phyloP scores from a whole-genome alignment of 1,284 basidiomycete species.

The Malassezia caprae region DNA sequence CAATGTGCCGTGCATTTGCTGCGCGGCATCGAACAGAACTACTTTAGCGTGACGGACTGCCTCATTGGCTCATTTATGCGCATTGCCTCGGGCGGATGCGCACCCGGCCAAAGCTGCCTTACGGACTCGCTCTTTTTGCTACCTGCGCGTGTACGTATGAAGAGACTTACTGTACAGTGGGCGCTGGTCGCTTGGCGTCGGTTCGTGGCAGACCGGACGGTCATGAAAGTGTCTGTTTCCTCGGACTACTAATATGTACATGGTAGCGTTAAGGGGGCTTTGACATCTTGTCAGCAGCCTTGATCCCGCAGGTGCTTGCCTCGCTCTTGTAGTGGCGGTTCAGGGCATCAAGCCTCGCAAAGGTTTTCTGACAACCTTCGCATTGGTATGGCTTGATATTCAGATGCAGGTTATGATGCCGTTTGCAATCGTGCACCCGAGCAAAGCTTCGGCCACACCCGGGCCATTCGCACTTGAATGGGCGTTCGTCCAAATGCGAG shows the following conservation, averaged over 20 bases:
- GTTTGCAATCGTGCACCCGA: slow-evolving; percentile 91
- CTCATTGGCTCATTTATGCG: slow-evolving; percentile 36
- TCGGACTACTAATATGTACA: slow-evolving; percentile 14
- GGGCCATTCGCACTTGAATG: slow-evolving; percentile 82
- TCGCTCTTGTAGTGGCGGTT: slow-evolving; percentile 53
- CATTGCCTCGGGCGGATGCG: slow-evolving; percentile 26
- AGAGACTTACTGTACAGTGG: slow-evolving; percentile 13
- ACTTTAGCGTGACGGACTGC: slow-evolving; percentile 43
- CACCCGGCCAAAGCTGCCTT: slow-evolving; percentile 29
- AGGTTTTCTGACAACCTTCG: slow-evolving; percentile 82
- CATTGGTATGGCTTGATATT: slow-evolving; percentile 77
- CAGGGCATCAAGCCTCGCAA: slow-evolving; percentile 81
- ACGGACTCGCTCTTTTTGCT: slow-evolving; percentile 21
- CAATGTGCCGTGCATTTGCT: slow-evolving; percentile 59
- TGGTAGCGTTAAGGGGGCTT: slow-evolving; percentile 5
- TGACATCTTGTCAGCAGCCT: slow-evolving; percentile 16
- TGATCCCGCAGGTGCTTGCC: slow-evolving; percentile 23
- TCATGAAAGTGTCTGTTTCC: background rate
- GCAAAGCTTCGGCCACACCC: slow-evolving; percentile 90
- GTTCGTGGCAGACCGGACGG: slow-evolving; percentile 24
- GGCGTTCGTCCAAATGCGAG: slow-evolving; percentile 90
- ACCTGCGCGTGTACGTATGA: background rate
- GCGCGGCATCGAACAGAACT: slow-evolving; percentile 30
- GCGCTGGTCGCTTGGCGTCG: slow-evolving; percentile 37
- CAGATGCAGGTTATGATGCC: slow-evolving; percentile 56